Evolutionary conservation across 2,329 filamentous ascomycete species (phyloP).

Genomic region (Verticillium nubilum): DNA sequence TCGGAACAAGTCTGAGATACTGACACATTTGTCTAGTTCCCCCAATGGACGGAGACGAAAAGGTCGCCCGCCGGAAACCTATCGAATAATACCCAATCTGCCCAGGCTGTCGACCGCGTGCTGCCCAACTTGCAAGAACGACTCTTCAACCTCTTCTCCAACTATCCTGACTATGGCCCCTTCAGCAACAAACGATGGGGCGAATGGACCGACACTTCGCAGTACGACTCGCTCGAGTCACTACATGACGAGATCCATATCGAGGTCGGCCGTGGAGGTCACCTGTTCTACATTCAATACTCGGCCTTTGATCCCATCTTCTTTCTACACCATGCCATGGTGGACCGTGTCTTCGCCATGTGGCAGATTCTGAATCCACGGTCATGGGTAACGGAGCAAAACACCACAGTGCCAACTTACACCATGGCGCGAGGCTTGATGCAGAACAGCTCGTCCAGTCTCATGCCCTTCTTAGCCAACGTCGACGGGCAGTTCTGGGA

Average conservation of each 20-base stretch:
- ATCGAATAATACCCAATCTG: slow-evolving; percentile 57
- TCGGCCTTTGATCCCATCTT: slow-evolving; percentile 78
- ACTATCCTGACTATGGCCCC: slow-evolving; percentile 60
- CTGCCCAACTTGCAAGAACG: slow-evolving; percentile 53
- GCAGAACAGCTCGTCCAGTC: slow-evolving; percentile 48
- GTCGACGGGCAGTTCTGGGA: slow-evolving; percentile 60
- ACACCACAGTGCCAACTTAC: slow-evolving; percentile 53
- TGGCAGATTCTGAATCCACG: slow-evolving; percentile 71
- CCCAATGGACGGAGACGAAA: slow-evolving; percentile 54
- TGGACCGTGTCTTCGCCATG: slow-evolving; percentile 70
- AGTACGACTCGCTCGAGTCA: slow-evolving; percentile 60
- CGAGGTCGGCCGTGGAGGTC: slow-evolving; percentile 53
- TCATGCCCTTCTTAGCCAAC: slow-evolving; percentile 63
- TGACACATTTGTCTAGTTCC: slow-evolving; percentile 37
- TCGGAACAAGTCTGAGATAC: not conserved
- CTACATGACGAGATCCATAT: slow-evolving; percentile 60
- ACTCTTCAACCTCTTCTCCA: slow-evolving; percentile 62
- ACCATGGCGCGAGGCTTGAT: slow-evolving; percentile 49
- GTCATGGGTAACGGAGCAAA: slow-evolving; percentile 56
- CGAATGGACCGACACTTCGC: slow-evolving; percentile 35
- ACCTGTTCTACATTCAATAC: slow-evolving; percentile 66
- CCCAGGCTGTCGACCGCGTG: slow-evolving; percentile 44
- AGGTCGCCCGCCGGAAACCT: slow-evolving; percentile 42
- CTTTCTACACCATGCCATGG: slow-evolving; percentile 70
- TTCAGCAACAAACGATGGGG: slow-evolving; percentile 67